Conservation (phyloP, 768 basidiomycete genomes). For the Crepidotus variabilis region DNA sequence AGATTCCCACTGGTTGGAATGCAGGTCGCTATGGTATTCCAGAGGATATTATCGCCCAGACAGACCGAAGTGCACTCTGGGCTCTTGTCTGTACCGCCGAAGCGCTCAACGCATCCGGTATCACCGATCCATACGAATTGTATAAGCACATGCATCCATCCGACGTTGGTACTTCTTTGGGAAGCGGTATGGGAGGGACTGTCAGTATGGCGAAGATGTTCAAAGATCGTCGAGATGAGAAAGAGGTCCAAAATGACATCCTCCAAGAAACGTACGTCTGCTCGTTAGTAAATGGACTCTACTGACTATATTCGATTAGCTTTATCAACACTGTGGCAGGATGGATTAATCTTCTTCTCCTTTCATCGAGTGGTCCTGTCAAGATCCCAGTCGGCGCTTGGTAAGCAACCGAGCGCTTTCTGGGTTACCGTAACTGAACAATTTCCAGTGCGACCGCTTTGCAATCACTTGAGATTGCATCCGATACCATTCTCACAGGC, state of each 20-base stretch:
- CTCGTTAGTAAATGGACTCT: not conserved
- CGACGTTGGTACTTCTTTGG: conserved; percentile 90
- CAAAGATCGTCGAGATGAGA: conserved; percentile 97
- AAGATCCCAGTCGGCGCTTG: conserved; percentile 99
- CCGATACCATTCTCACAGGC: conserved; percentile 88
- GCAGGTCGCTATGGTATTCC: conserved; percentile 97
- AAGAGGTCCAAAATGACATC: conserved; percentile 97
- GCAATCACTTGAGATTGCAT: conserved; percentile 98
- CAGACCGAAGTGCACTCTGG: conserved; percentile 92
- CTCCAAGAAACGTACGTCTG: conserved; percentile 89
- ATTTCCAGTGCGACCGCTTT: conserved; percentile 82
- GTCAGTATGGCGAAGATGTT: conserved; percentile 94
- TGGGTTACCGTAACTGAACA: not conserved
- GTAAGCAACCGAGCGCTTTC: conserved; percentile 35
- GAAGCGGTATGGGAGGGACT: conserved; percentile 97
- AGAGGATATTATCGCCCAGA: conserved; percentile 91
- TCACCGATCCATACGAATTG: conserved; percentile 97
- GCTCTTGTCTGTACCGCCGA: conserved; percentile 92
- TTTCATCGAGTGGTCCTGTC: conserved; percentile 96
- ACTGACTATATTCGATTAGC: conserved; percentile 32
- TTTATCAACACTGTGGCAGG: conserved; percentile 99
- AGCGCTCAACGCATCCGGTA: conserved; percentile 93
- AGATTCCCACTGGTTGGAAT: conserved; percentile 96
- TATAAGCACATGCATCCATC: conserved; percentile 97
- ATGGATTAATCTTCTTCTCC: conserved; percentile 91